Conservation (phyloP, 306 rosid species). For the Pyrus betulifolia region DNA sequence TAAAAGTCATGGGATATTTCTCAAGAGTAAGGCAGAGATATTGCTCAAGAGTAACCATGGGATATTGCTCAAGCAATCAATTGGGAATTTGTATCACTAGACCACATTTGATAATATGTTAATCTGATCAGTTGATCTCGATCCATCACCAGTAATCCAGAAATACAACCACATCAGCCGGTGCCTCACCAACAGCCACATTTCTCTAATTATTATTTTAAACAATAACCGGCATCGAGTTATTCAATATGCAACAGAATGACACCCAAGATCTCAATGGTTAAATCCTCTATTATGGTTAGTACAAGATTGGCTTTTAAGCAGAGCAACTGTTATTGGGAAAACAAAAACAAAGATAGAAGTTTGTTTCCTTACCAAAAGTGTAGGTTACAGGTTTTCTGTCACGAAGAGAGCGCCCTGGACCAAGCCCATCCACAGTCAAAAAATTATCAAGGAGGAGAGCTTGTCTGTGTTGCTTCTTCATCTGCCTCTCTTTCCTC, state of each 20-base stretch:
- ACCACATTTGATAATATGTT: not conserved
- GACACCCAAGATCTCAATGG: not conserved
- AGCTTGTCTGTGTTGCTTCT: constrained; percentile 94
- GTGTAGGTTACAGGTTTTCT: constrained; percentile 97
- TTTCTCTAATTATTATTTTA: not conserved
- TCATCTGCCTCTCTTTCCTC: constrained; percentile 90
- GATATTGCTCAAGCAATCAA: not conserved
- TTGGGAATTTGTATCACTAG: not conserved
- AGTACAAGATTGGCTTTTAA: not conserved
- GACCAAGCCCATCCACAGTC: constrained; percentile 68
- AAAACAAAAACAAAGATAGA: not conserved
- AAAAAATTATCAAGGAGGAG: constrained; percentile 89
- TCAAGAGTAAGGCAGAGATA: not conserved
- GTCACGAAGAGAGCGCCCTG: constrained; percentile 99
- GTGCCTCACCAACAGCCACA: not conserved
- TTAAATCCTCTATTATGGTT: not conserved
- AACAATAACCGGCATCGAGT: not conserved
- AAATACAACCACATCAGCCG: not conserved
- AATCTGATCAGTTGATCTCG: not conserved
- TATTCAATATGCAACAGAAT: not conserved
- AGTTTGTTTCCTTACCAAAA: constrained; percentile 57
- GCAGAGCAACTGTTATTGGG: not conserved
- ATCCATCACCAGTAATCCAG: not conserved
- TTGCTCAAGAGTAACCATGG: not conserved
- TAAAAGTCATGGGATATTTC: not conserved